Conservation (phyloP, 2,329 filamentous ascomycete genomes). For the Domatiomyces globalis region DNA sequence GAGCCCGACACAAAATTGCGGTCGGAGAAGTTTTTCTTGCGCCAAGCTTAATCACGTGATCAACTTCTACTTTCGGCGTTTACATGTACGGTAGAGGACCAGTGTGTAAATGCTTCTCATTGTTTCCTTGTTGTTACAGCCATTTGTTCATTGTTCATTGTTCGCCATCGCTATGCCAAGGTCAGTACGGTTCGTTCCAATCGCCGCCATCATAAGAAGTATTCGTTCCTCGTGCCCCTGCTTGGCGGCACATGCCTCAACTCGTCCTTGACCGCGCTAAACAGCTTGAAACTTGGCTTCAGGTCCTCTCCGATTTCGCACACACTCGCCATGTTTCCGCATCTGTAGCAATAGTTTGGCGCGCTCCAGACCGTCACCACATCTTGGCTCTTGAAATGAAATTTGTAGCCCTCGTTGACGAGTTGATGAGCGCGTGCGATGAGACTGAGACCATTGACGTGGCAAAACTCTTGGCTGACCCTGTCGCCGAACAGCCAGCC, state of each 20-base stretch:
- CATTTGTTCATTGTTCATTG: background rate
- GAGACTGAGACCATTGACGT: conserved; percentile 57
- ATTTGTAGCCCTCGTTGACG: conserved; percentile 71
- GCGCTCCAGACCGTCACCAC: conserved; percentile 81
- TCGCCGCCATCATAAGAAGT: conserved; percentile 1
- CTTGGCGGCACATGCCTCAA: conserved; percentile 32
- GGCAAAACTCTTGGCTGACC: conserved; percentile 62
- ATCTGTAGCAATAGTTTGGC: conserved; percentile 89
- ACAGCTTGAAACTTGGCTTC: conserved; percentile 65
- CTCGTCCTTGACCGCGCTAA: conserved; percentile 34
- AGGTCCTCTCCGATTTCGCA: conserved; percentile 89
- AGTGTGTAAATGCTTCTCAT: background rate
- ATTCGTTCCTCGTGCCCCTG: conserved; percentile 12
- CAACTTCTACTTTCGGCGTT: too few relatives aligned
- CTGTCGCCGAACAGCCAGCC: conserved; percentile 57
- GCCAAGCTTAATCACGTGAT: too few relatives aligned
- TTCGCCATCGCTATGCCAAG: background rate
- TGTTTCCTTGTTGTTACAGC: background rate
- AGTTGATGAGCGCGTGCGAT: conserved; percentile 62
- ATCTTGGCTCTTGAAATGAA: conserved; percentile 88
- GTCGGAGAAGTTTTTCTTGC: too few relatives aligned
- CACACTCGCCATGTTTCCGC: conserved; percentile 93
- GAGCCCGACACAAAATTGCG: too few relatives aligned
- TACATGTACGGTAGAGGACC: too few relatives aligned
- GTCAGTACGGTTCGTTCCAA: background rate